Percentiles rank a stretch among this genome's conserved stretches.
Conservation (phyloP, 2,329 filamentous ascomycete species). For the Talaromyces albobiverticillius region DNA sequence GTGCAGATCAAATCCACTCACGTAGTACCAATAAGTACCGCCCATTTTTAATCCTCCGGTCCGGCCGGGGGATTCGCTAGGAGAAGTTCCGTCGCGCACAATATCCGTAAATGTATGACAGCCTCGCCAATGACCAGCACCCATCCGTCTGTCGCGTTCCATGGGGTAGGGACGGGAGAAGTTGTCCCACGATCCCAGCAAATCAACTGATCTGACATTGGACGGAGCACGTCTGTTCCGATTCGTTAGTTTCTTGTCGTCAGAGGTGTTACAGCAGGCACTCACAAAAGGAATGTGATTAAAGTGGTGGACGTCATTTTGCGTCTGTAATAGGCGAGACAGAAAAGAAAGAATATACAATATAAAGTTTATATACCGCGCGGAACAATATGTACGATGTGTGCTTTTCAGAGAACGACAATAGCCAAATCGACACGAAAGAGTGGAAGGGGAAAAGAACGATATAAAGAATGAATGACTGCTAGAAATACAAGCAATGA, state of each 20-base stretch:
- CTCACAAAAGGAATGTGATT: conserved; percentile 20
- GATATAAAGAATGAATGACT: conserved; percentile 9
- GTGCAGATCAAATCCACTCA: conserved; percentile 50
- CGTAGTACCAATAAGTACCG: conserved; percentile 92
- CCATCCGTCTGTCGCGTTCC: conserved; percentile 73
- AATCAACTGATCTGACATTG: conserved; percentile 61
- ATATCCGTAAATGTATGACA: conserved; percentile 86
- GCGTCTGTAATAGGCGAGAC: neutral
- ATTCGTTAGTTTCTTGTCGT: conserved; percentile 18
- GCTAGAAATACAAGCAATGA: conserved; percentile 12
- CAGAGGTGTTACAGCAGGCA: neutral
- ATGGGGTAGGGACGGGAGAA: conserved; percentile 76
- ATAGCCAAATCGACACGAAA: neutral
- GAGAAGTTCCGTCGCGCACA: conserved; percentile 69
- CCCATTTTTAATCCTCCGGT: conserved; percentile 87
- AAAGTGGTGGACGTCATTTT: conserved; percentile 18
- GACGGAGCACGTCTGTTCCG: conserved; percentile 33
- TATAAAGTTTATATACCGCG: conserved; percentile 1
- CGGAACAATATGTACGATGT: neutral
- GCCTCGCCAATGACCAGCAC: conserved; percentile 76
- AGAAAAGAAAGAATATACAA: conserved; percentile 1
- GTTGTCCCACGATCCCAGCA: conserved; percentile 95
- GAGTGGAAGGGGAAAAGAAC: neutral
- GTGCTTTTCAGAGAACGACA: neutral
- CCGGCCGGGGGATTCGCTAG: conserved; percentile 54